Percentiles rank a stretch among this genome's conserved stretches.
Conservation (phyloP, 768 basidiomycete species). For the Pleurotus tuoliensis region DNA sequence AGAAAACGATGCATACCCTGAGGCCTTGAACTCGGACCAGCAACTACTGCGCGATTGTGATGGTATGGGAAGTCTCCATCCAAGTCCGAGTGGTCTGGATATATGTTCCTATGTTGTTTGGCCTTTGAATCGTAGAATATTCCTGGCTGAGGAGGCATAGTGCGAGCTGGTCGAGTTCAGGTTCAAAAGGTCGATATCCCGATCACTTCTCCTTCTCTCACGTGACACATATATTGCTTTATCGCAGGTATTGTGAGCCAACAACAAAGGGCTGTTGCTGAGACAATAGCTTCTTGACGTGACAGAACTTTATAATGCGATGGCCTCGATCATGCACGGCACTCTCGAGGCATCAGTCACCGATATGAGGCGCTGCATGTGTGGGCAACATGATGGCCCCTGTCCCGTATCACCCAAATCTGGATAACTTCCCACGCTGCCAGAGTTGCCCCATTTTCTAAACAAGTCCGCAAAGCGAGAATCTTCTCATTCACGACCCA, state of each 20-base stretch:
- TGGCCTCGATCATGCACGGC: no score
- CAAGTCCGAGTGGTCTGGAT: conserved; percentile 22
- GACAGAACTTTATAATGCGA: no score
- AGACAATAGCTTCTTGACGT: no score
- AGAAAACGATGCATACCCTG: conserved; percentile 30
- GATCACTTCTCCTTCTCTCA: no score
- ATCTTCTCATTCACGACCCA: conserved; percentile 1
- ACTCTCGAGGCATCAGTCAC: no score
- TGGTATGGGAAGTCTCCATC: conserved; percentile 31
- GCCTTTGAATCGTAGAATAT: conserved; percentile 58
- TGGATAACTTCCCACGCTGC: neutral
- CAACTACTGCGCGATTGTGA: conserved; percentile 27
- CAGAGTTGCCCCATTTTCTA: neutral
- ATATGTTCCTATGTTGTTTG: conserved; percentile 24
- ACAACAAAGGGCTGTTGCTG: no score
- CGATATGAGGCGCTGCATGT: no score
- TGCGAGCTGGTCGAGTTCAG: neutral
- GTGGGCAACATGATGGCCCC: neutral
- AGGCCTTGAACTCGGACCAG: conserved; percentile 38
- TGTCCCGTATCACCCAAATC: neutral
- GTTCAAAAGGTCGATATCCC: no score
- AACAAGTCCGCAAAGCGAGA: neutral
- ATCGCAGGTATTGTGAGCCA: no score
- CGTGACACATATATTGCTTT: no score
- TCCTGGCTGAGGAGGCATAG: conserved; percentile 69